Evolutionary conservation across 1,284 basidiomycete species (phyloP).

Genomic region (Ceratobasidium sp.): DNA sequence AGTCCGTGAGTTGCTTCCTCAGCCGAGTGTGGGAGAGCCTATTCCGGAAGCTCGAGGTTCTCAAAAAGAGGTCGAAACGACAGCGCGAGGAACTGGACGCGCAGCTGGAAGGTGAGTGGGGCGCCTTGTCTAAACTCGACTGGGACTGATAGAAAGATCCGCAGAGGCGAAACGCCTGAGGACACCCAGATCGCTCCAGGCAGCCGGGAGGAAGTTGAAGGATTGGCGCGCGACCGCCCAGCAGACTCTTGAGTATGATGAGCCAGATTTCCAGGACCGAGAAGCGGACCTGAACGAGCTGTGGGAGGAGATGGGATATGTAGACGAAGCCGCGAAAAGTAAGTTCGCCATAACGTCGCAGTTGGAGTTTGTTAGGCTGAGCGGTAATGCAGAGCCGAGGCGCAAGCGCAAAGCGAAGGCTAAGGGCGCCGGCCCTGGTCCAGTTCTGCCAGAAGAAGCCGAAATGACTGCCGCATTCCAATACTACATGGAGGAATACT

Average conservation of each 20-base stretch:
- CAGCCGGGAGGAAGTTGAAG: not conserved
- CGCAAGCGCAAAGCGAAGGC: not conserved
- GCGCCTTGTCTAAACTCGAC: too few species aligned
- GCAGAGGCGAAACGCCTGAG: too few species aligned
- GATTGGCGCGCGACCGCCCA: slow-evolving; percentile 8
- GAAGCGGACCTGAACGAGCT: not conserved
- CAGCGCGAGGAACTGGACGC: not conserved
- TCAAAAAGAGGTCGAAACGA: not conserved
- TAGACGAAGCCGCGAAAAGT: not conserved
- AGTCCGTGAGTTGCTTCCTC: not conserved
- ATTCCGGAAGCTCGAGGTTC: not conserved
- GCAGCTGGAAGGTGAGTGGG: too few species aligned
- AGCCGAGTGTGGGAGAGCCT: slow-evolving; percentile 2
- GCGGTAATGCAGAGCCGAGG: not conserved
- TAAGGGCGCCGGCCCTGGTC: not conserved
- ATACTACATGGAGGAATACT: slow-evolving; percentile 15
- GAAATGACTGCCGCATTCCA: not conserved
- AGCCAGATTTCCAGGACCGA: not conserved
- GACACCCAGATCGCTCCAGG: too few species aligned
- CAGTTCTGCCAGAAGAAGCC: not conserved
- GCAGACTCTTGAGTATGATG: not conserved
- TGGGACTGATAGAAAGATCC: too few species aligned
- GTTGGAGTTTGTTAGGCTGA: not conserved
- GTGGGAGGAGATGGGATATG: not conserved
- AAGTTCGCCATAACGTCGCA: not conserved